Conservation (phyloP, 345 rosid species). For the Citrus inodora region DNA sequence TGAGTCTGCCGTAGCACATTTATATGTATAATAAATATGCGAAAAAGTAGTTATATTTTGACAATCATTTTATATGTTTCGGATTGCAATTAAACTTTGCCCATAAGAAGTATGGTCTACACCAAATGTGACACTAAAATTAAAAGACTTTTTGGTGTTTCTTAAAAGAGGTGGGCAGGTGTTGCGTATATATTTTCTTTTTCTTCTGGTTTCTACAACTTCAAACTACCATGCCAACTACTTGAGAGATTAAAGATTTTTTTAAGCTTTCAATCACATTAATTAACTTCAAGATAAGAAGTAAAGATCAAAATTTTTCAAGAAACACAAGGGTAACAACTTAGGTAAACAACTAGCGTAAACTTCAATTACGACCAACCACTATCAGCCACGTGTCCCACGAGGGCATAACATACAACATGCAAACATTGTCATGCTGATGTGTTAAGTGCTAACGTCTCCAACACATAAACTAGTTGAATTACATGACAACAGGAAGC, state of each 20-base stretch:
- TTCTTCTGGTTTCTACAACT: not conserved
- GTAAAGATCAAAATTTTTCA: no score
- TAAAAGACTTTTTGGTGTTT: not conserved
- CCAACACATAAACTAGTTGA: not conserved
- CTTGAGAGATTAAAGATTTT: not conserved
- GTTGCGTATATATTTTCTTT: not conserved
- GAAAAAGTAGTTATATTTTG: not conserved
- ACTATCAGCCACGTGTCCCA: not conserved
- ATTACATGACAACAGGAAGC: not conserved
- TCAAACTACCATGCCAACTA: not conserved
- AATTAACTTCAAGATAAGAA: not conserved
- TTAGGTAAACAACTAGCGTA: not conserved
- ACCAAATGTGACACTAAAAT: not conserved
- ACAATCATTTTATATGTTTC: no score
- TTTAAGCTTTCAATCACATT: not conserved
- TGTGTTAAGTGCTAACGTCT: not conserved
- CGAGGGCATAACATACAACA: not conserved
- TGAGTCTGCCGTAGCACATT: not conserved
- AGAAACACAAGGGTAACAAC: not conserved
- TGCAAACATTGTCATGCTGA: not conserved
- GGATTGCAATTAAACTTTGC: not conserved
- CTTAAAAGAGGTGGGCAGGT: not conserved
- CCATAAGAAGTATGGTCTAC: not conserved
- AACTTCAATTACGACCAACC: not conserved
- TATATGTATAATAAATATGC: not conserved